Evolutionary conservation across 2,329 filamentous ascomycete genomes (phyloP), one percentile per base, ranked within the genome.

Genomic region (Lasiodiplodia sp.): DNA sequence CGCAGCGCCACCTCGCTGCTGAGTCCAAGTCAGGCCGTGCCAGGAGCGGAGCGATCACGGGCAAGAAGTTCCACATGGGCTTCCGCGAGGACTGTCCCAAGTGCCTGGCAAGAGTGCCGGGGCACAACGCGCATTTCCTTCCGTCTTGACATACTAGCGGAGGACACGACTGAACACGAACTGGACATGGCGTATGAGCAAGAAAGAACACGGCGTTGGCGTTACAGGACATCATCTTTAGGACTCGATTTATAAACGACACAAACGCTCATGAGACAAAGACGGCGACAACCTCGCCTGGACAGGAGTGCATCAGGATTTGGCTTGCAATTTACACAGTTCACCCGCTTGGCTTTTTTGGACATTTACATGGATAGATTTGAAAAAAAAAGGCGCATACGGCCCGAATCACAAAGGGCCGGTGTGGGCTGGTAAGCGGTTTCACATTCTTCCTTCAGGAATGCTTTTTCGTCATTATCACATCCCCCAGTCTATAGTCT

Each of bases 61-160:
- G 76, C 57, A 77, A 78, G 67, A 80, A 80, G 49, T 80, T 84
- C 68, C 80, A 80, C 70, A 84, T 85, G 80, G 83, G 83, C 16
- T 85, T 81, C 70, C 75, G 83, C 34, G 79, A 83, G 12, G 83
- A 85, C 70, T 85, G 83, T 71, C 81, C 84, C 57, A 85, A 84
- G 73, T 85, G 83, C 71, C 76, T 78, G 66, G 75, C 78, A 70
- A 74, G 79, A 66, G 80, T 85, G n/a, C 83, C 83, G 1, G 83
- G 83, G 0, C 83, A 85, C 69, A 84, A 84, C 76, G 82, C 82
- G 68, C 83, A 85, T 71, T 84, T 84, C 69, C 69, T 82, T 21
- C 72, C 77, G 12, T 58, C 58, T 8, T 71, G 63, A 70, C 21
- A 10, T 47, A 21, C 10, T 21, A 25, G 12, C 5, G 37, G 37